Base-by-base conservation (phyloP, 2,329 filamentous ascomycete species). In the Oidium heveae region DNA sequence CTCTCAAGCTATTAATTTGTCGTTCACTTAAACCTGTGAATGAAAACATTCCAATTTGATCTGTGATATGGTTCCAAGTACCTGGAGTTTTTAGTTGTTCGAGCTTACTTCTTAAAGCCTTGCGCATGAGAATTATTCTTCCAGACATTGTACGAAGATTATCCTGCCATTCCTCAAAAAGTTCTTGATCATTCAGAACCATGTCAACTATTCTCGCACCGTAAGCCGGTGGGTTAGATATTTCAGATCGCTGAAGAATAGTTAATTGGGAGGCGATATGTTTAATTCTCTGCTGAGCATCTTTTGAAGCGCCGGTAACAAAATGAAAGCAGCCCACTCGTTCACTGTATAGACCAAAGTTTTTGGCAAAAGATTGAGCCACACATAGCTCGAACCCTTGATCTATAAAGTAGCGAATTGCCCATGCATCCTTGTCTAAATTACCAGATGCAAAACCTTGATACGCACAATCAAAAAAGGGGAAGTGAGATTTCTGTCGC, bases 31-130 rank as follows among this genome's bases (percentile, higher is more conserved):
- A 69, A 13, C 86, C 86, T 0, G 86, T 93, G 68, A 94, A 98
- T 68, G 82, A 89, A 72, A 98, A 98, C 91, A 98, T 98, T 71
- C 91, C 91, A 66, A 98, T 98, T 75, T 98, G 91, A 63, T 93
- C 85, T 16, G 88, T 95, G 67, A 98, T 94, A 70, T 98, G 91
- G 65, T 88, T 86, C 91, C 91, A 98, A 15, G 77, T 83, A 34
- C 89, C 89, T 0, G 89, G 89, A 0, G 91, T 95, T 33, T 77
- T 79, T 57, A 89, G 75, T 64, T 80, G 78, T 70, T 96, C 89
- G 12, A 98, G 77, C 68, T 88, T 86, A 55, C 72, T 70, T 53
- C 86, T 77, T 61, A 98, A 71, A 3, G 76, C 78, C 64, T 78
- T 79, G 59, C 91, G 81, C 91, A 96, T 98, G 65, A 78, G 76